Evolutionary conservation across 306 rosid species (phyloP), one percentile per base, ranked within the genome.

Genomic region (Corylus americana): DNA sequence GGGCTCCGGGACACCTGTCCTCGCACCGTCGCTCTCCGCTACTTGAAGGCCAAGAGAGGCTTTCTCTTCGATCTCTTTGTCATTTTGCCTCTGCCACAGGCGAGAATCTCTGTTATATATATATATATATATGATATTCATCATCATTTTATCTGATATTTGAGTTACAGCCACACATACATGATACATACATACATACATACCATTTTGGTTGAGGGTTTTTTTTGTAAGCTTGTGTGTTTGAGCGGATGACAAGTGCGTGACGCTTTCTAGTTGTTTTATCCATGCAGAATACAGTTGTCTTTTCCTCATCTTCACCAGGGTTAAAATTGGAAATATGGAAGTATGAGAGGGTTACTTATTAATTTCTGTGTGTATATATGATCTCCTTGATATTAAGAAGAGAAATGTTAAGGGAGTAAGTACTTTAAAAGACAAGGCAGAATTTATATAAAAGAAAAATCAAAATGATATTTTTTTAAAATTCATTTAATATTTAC

Each of bases 51-150:
- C 71, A 94, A 86, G 50, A 85, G 53, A 35, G 91, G 86, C 12
- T 90, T 95, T 82, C 80, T 92, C 80, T 90, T 95, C 54, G 91
- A 95, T 71, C 91, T 95, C 79, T 91, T 95, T n/a, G 87, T 95
- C 27, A 89, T 93, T 54, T 92, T 95, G 61, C 99, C 99, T 31
- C 69, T 95, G 1, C 99, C 99, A 4, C 99, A 95, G 95, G 99
- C 92, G 12, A 77, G 74, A 53, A 22, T 73, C 62, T 61, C 74
- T 27, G 1, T 18, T 58, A 8, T 37, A 10, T 39, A 10, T 31
- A 22, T 22, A 22, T 22, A 22, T 22, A 22, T 37, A 37, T 37
- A 35, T 8, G 2, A 31, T 29, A 64, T 8, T 25, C 14, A 4
- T 59, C 37, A 2, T 20, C 5, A 10, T 59, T 59, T 11, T 25